Evolutionary conservation across 2,329 filamentous ascomycete species (phyloP), one percentile per base, ranked within the genome.

Genomic region (Xylaria sp.): DNA sequence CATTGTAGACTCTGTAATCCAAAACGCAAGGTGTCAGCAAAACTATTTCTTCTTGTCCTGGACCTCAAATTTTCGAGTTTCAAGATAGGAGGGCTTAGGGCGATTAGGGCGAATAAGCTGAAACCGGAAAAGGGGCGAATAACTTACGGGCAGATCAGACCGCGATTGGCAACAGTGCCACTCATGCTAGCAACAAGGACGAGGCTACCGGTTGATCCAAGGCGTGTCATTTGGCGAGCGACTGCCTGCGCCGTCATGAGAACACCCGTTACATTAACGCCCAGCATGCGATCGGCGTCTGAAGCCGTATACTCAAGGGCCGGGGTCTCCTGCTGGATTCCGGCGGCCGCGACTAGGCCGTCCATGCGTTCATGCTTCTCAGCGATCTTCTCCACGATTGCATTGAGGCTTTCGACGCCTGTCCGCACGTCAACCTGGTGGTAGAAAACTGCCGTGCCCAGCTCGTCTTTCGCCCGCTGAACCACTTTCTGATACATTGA

Each of bases 241-340:
- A 93, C 92, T 23, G 93, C 93, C 84, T 95, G 93, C 31, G 94
- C 93, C 37, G 93, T 97, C 87, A 94, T 89, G 82, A 94, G 93
- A 34, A 87, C 90, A 13, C 94, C 94, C n/a, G 90, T 96, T 74
- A 97, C 86, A 81, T 98, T 97, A 77, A 95, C 91, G 76, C 92
- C 88, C 80, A 97, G 86, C 84, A 97, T 93, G 80, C 90, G 88
- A 78, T 94, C 89, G 78, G 89, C 89, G 78, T 93, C 92, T 77
- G 91, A 86, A 25, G 92, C 89, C 28, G 88, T 87, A 78, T 97
- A 97, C 58, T 97, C 93, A 64, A 97, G 84, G 1, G 94, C 94
- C 0, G 92, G 82, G 0, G 90, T 94, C 82, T 97, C 93, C 80
- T 97, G 92, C 81, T 97, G 93, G 75, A 94, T 92, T 6, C 88